Conservation (phyloP, 2,329 filamentous ascomycete genomes). For the Taxawa tesnikishii region DNA sequence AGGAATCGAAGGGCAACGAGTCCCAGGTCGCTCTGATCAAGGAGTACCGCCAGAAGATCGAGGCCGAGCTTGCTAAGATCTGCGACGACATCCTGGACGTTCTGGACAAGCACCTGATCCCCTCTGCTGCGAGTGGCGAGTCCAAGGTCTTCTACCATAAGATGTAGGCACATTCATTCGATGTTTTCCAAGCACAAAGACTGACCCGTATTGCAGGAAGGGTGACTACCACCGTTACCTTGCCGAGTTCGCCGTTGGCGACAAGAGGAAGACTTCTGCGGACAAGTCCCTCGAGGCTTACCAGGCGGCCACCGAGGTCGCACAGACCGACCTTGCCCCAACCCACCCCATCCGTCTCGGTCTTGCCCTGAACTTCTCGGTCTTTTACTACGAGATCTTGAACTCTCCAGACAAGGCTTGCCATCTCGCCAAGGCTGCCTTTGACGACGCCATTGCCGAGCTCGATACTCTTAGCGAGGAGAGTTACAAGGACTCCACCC, state of each 20-base stretch:
- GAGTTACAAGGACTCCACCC: constrained; percentile 97
- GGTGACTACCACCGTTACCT: constrained; percentile 99
- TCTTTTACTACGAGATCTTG: constrained; percentile 99
- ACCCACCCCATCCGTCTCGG: constrained; percentile 90
- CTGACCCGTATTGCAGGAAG: constrained; percentile 53
- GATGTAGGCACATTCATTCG: constrained; percentile 53
- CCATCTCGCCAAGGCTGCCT: constrained; percentile 92
- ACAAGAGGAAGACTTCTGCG: constrained; percentile 90
- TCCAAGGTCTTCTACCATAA: constrained; percentile 99
- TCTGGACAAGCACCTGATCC: constrained; percentile 86
- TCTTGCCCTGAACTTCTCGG: constrained; percentile 89
- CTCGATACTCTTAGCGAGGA: constrained; percentile 95
- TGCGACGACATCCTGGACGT: constrained; percentile 96
- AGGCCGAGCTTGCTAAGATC: constrained; percentile 91
- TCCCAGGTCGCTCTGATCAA: constrained; percentile 84
- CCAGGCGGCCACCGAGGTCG: constrained; percentile 86
- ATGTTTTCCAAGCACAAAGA: background rate
- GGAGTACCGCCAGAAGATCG: constrained; percentile 98
- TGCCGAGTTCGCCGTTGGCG: constrained; percentile 87
- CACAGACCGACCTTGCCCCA: constrained; percentile 75
- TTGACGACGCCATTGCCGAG: constrained; percentile 95
- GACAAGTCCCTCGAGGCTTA: constrained; percentile 93
- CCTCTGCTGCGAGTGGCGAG: constrained; percentile 87
- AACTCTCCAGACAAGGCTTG: constrained; percentile 97
- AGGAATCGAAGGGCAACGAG: constrained; percentile 97